phyloP scores from a whole-genome alignment of 169 alveolate genomes.

The Sarcocystis neurona region DNA sequence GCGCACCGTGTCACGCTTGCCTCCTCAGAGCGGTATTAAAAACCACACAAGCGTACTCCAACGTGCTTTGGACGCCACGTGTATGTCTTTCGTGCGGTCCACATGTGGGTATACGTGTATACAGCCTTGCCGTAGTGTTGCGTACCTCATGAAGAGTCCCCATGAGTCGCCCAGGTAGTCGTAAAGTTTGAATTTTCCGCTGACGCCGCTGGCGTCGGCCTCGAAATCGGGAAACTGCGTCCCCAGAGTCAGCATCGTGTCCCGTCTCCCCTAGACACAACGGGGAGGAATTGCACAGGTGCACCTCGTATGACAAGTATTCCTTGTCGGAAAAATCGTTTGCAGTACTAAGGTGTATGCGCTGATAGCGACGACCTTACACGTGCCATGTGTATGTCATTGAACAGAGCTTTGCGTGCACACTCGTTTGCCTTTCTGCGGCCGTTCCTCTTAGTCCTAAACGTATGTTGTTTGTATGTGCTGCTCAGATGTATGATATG shows the following conservation, averaged over 20 bases:
- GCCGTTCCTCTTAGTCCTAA: no score
- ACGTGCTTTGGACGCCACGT: not conserved
- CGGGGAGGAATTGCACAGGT: no score
- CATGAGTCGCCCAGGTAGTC: slow-evolving; percentile 59
- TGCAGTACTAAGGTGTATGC: no score
- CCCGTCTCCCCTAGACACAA: no score
- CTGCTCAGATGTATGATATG: no score
- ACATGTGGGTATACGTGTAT: not conserved
- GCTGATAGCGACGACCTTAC: no score
- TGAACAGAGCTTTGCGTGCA: no score
- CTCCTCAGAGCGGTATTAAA: not conserved
- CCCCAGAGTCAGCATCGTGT: slow-evolving; percentile 38
- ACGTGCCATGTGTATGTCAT: no score
- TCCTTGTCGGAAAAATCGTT: no score
- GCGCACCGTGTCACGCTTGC: not conserved
- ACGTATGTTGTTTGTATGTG: no score
- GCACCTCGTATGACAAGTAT: no score
- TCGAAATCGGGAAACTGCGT: slow-evolving; percentile 48
- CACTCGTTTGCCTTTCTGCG: no score
- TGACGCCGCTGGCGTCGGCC: slow-evolving; percentile 61
- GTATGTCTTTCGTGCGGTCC: not conserved
- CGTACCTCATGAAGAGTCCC: slow-evolving; percentile 62
- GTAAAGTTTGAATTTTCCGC: slow-evolving; percentile 41
- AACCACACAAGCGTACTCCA: not conserved
- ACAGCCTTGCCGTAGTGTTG: not conserved